Conservation (phyloP, 306 rosid genomes). For the Quercus agrifolia region DNA sequence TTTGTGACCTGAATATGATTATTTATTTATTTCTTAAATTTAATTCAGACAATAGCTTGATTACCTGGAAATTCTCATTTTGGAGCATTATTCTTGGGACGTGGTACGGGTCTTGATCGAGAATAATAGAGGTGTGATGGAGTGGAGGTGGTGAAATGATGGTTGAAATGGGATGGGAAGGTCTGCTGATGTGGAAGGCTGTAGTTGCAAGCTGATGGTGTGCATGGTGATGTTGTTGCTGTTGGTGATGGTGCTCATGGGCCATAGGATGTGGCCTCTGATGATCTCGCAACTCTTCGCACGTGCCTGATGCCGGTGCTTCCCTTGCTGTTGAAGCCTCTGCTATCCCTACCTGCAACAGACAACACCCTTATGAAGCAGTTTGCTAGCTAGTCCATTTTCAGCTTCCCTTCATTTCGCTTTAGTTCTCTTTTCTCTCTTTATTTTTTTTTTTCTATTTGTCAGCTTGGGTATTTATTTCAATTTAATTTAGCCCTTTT, state of each 20-base stretch:
- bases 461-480: background rate
- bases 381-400: constrained; percentile 31
- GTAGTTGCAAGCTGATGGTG: constrained; percentile 52
- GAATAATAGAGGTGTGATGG: constrained; percentile 70
- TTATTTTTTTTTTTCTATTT: background rate
- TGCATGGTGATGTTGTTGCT: constrained; percentile 32
- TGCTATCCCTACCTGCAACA: constrained; percentile 75
- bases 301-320: constrained; percentile 40
- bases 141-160: constrained; percentile 76
- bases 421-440: background rate
- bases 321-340: constrained; percentile 67
- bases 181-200: constrained; percentile 63
- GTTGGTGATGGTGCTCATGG: constrained; percentile 44
- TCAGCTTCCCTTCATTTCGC: background rate
- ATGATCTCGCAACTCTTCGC: constrained; percentile 48
- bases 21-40: no score
- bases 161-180: constrained; percentile 67
- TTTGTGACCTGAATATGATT: no score
- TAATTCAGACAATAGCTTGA: background rate
- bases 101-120: constrained; percentile 70
- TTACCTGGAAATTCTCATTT: constrained; percentile 75
- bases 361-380: constrained; percentile 2
- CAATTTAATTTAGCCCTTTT: constrained; percentile 11
- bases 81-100: constrained; percentile 72
- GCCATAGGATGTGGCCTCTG: constrained; percentile 32